These are phyloP conservation scores for Oryza longistaminata DNA, from an alignment of 176 grass and related monocot genomes.

Conservation along the genomic window DNA sequence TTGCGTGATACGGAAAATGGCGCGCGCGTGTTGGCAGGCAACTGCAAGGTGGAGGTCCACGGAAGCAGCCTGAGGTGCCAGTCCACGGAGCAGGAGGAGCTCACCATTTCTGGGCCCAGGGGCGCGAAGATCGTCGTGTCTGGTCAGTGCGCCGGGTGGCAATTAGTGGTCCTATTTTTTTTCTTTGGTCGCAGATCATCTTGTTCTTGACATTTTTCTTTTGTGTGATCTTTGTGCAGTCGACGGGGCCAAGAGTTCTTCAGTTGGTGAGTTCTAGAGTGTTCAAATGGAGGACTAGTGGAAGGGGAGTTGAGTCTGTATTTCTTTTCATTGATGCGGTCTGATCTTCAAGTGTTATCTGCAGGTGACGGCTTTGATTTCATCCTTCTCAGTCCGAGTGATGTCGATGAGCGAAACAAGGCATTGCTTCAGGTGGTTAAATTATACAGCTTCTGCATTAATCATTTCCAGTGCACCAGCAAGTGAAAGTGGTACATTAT, in stretches of 20 bases:
- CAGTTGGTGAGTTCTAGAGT: constrained; percentile 16
- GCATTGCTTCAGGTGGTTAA: constrained; percentile 66
- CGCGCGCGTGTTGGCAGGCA: constrained; percentile 37
- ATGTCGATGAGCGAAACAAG: constrained; percentile 52
- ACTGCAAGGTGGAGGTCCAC: constrained; percentile 74
- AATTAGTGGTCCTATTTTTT: neutral
- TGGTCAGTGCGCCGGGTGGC: constrained; percentile 13
- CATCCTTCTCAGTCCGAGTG: constrained; percentile 62
- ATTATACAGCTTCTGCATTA: neutral
- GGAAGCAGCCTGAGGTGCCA: constrained; percentile 43
- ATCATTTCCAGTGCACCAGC: neutral
- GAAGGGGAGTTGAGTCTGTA: neutral
- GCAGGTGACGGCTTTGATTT: constrained; percentile 38
- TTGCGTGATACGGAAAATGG: neutral
- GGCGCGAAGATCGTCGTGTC: constrained; percentile 56
- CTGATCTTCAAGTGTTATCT: neutral
- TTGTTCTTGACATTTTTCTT: neutral
- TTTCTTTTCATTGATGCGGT: neutral
- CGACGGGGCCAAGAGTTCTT: constrained; percentile 32
- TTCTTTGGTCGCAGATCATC: neutral
- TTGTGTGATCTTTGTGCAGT: constrained; percentile 40
- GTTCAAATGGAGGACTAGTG: neutral
- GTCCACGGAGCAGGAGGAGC: constrained; percentile 41
- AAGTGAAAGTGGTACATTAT: neutral
- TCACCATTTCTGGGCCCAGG: constrained; percentile 51